Evolutionary conservation across 2,329 filamentous ascomycete species (phyloP), one percentile per base, ranked within the genome.

Genomic region (Fonsecaea multimorphosa): DNA sequence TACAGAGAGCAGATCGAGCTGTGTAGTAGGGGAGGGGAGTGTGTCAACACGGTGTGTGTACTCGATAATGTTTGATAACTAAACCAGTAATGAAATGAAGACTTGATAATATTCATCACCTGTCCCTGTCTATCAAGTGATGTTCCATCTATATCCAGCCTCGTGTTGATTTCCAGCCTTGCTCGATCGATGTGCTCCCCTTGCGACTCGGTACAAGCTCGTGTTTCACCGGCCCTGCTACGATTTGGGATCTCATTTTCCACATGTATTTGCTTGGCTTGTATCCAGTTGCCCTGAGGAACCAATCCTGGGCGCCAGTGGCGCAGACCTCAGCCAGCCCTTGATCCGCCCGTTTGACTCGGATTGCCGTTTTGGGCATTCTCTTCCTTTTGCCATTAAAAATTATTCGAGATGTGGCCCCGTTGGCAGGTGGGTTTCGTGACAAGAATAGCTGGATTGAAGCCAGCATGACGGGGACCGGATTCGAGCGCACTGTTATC

Each of bases 41-140:
- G 44, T 49, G 19, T 22, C 19, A 11, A 49, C 19, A 22, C 11
- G 44, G 44, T 12, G 44, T 24, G 34, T 31, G 40, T n/a, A n/a
- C n/a, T n/a, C 8, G 3, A 31, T 58, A 58, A 58, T 58, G 56
- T 58, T 34, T 58, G 56, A 58, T 58, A 31, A 49, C 44, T 27
- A 29, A 3, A n/a, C 4, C 22, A 44, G 22, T 34, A 44, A 38
- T 31, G 38, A 29, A 14, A 49, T 44, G 38, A 58, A 9, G 24
- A 46, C 19, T 19, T 16, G 34, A 14, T 38, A 4, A 12, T 31
- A 3, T 31, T 3, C 29, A 31, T 31, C 29, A 3, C 29, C 8
- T 31, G 29, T 8, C 29, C 29, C 29, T 31, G 29, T 8, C 29
- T 31, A 8, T 4, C 3, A 34, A 3, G 29, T 31, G 29, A 31